These are phyloP conservation scores for Juglanconis juglandina DNA, from an alignment of 2,329 filamentous ascomycete genomes.

Conservation along the genomic window DNA sequence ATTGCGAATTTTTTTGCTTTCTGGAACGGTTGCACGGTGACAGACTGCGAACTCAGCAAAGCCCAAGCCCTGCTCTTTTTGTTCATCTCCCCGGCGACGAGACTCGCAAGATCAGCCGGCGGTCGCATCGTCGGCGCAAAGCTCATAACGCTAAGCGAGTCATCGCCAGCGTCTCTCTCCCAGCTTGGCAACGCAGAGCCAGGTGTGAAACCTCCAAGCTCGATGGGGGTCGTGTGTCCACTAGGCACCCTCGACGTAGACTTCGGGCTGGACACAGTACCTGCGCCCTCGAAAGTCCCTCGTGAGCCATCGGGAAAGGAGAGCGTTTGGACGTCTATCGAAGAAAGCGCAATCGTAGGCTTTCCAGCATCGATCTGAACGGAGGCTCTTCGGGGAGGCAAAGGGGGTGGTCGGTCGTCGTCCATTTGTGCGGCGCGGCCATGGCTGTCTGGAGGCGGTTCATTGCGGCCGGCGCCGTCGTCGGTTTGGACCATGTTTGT, in stretches of 20 bases:
- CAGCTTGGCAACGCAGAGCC: slow-evolving; percentile 14
- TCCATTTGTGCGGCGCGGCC: slow-evolving; percentile 6
- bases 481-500: slow-evolving; percentile 22
- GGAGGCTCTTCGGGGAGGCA: slow-evolving; percentile 23
- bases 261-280: slow-evolving; percentile 20
- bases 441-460: slow-evolving; percentile 7
- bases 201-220: slow-evolving; percentile 16
- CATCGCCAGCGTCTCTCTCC: slow-evolving; percentile 37
- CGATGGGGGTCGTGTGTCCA: slow-evolving; percentile 36
- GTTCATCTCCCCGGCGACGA: slow-evolving; percentile 69
- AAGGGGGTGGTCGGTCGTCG: slow-evolving; percentile 23
- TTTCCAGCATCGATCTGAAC: slow-evolving; percentile 35
- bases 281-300: slow-evolving; percentile 54
- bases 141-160: slow-evolving; percentile 64
- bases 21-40: slow-evolving; percentile 60
- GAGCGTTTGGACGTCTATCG: slow-evolving; percentile 75
- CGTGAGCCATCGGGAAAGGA: slow-evolving; percentile 67
- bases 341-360: slow-evolving; percentile 80
- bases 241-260: slow-evolving; percentile 30
- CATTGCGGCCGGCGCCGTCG: slow-evolving; percentile 18
- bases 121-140: slow-evolving; percentile 60
- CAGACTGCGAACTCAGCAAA: slow-evolving; percentile 60
- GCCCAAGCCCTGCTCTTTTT: slow-evolving; percentile 67
- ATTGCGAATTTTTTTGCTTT: slow-evolving; percentile 21
- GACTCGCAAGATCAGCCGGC: slow-evolving; percentile 73